Percentiles rank a stretch among this genome's conserved stretches.
These are phyloP conservation scores for Fusarium odoratissimum DNA, from an alignment of 2,329 filamentous ascomycete species.

Conservation along the genomic window DNA sequence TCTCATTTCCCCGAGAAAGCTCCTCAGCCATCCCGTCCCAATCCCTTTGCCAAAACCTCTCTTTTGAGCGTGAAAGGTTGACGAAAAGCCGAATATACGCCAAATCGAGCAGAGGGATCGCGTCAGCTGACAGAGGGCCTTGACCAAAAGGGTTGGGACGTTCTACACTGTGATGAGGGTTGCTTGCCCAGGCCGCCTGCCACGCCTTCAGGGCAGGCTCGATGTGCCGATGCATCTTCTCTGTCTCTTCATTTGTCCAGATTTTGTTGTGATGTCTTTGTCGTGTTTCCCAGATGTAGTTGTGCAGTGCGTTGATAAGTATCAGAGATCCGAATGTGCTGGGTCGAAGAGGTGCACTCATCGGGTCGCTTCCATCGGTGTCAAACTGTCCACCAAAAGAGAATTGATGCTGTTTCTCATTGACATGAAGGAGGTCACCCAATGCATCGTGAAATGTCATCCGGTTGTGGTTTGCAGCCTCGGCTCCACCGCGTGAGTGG, in stretches of 20 bases:
- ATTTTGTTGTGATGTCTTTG: conserved; percentile 88
- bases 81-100: conserved; percentile 94
- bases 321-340: conserved; percentile 94
- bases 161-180: conserved; percentile 85
- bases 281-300: conserved; percentile 98
- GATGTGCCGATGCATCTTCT: conserved; percentile 95
- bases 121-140: conserved; percentile 87
- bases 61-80: conserved; percentile 90
- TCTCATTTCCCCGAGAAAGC: conserved; percentile 80
- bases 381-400: conserved; percentile 35
- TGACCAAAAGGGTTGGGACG: conserved; percentile 85
- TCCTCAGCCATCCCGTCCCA: conserved; percentile 94
- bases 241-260: conserved; percentile 92
- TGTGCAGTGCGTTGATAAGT: conserved; percentile 93
- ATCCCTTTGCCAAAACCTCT: conserved; percentile 93
- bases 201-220: conserved; percentile 94
- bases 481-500: conserved; percentile 78
- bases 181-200: conserved; percentile 91
- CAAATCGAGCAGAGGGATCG: conserved; percentile 89
- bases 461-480: conserved; percentile 75
- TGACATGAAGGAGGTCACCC: conserved; percentile 82
- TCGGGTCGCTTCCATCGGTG: conserved; percentile 54
- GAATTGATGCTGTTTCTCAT: conserved; percentile 69
- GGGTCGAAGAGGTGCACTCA: conserved; percentile 75
- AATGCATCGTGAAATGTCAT: conserved; percentile 86